These are phyloP conservation scores for Curvularia verruculosa DNA, from an alignment of 2,329 filamentous ascomycete species.

Conservation along the genomic window DNA sequence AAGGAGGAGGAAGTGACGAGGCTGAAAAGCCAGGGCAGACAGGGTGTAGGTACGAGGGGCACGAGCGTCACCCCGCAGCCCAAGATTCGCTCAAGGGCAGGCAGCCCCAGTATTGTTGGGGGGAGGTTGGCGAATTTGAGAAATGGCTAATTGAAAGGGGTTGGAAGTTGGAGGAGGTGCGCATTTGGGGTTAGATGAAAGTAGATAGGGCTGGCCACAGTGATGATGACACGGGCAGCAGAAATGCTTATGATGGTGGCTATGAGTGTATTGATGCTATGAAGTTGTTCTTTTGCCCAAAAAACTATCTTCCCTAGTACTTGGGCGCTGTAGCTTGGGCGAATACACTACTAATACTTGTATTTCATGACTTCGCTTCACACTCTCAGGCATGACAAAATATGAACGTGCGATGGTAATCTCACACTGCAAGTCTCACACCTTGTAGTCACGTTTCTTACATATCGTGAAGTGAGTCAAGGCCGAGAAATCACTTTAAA, in stretches of 20 bases:
- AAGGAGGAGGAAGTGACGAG: conserved; percentile 35
- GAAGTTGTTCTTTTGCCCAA: not conserved
- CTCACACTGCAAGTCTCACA: not conserved
- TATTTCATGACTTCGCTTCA: no score
- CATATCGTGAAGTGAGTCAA: not conserved
- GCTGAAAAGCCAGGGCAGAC: conserved; percentile 26
- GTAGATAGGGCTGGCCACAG: not conserved
- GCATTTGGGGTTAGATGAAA: not conserved
- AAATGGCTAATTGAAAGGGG: conserved; percentile 16
- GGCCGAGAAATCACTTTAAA: not conserved
- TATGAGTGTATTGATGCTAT: not conserved
- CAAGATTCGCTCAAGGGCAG: conserved; percentile 34
- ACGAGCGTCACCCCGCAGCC: conserved; percentile 40
- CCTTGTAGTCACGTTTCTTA: not conserved
- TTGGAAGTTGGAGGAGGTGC: not conserved
- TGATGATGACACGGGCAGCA: not conserved
- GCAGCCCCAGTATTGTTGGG: conserved; percentile 31
- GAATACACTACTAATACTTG: no score
- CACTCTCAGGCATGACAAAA: no score
- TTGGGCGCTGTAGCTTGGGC: not conserved
- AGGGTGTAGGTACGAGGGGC: conserved; percentile 37
- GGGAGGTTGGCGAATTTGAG: conserved; percentile 33
- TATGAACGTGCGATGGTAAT: not conserved
- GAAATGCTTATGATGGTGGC: not conserved
- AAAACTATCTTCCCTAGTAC: not conserved